A percentile compares a stretch with the other conserved stretches of the same genome.
phyloP scores from a whole-genome alignment of 768 basidiomycete genomes.

The Auricularia sp. region DNA sequence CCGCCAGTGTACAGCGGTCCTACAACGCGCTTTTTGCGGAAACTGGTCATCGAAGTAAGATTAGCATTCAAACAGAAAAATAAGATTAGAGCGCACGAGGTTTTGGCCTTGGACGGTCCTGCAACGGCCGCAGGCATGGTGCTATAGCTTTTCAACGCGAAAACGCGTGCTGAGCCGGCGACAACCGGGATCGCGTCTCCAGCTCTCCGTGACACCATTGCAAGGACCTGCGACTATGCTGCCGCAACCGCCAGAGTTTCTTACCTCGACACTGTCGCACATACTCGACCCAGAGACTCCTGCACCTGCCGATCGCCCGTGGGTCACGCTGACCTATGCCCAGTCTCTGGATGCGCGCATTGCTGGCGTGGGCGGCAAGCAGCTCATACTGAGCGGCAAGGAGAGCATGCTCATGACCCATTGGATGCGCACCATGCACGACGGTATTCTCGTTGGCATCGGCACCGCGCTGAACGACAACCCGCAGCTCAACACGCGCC shows the following conservation, averaged over 20 bases:
- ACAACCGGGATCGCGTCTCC: neutral
- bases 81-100: neutral
- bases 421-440: conserved; percentile 89
- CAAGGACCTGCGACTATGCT: no score
- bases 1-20: conserved; percentile 83
- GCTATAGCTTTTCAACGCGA: neutral
- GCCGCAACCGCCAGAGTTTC: conserved; percentile 3
- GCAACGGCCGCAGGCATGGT: neutral
- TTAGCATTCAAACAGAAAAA: neutral
- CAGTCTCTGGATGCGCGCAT: conserved; percentile 86
- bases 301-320: conserved; percentile 30
- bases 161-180: neutral
- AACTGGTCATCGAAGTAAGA: conserved; percentile 31
- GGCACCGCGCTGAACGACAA: conserved; percentile 87
- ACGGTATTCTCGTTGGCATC: conserved; percentile 84
- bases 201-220: no score
- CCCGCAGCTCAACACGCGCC: conserved; percentile 73
- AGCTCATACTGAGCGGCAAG: conserved; percentile 72
- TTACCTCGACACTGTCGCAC: conserved; percentile 2
- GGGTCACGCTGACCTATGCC: conserved; percentile 75
- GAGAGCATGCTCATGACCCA: conserved; percentile 94
- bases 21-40: conserved; percentile 63
- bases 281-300: conserved; percentile 1
- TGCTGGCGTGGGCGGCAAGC: conserved; percentile 58
- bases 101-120: neutral